Evolutionary conservation across 2,329 filamentous ascomycete genomes (phyloP).

Genomic region (Fragosphaeria purpurea): DNA sequence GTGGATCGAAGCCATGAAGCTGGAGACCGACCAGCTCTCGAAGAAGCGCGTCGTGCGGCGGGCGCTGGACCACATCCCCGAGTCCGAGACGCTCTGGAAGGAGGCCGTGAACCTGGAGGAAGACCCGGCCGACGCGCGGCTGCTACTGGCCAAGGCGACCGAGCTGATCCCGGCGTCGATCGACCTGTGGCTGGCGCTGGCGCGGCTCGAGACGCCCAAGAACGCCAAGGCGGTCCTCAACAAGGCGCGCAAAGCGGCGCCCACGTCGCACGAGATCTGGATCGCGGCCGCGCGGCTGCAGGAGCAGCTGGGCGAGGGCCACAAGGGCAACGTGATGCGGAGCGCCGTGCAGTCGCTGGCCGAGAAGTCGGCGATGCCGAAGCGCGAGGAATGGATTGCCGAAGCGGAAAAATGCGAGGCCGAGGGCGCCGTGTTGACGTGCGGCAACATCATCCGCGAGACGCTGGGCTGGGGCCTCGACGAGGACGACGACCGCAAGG

Average conservation of each 20-base stretch:
- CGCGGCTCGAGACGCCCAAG: slow-evolving; percentile 77
- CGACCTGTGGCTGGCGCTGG: slow-evolving; percentile 89
- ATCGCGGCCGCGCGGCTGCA: slow-evolving; percentile 86
- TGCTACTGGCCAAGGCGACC: slow-evolving; percentile 87
- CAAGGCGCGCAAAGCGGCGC: slow-evolving; percentile 84
- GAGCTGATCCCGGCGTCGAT: slow-evolving; percentile 90
- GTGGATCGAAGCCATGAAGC: slow-evolving; percentile 91
- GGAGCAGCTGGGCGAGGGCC: slow-evolving; percentile 68
- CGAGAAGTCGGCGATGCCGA: slow-evolving; percentile 90
- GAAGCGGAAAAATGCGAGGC: slow-evolving; percentile 93
- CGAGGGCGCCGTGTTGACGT: slow-evolving; percentile 79
- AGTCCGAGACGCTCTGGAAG: slow-evolving; percentile 97
- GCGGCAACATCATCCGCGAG: slow-evolving; percentile 79
- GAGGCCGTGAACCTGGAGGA: slow-evolving; percentile 93
- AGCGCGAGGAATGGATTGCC: slow-evolving; percentile 91
- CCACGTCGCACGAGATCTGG: slow-evolving; percentile 93
- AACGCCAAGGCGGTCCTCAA: slow-evolving; percentile 94
- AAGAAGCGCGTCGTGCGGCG: slow-evolving; percentile 91
- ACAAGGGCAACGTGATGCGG: slow-evolving; percentile 86
- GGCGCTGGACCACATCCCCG: slow-evolving; percentile 83
- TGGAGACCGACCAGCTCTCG: slow-evolving; percentile 71
- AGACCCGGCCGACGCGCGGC: slow-evolving; percentile 72
- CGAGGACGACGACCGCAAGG: slow-evolving; percentile 91
- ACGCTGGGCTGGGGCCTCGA: slow-evolving; percentile 89
- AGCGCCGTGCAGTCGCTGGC: slow-evolving; percentile 80